These are phyloP conservation scores for Clonostachys solani DNA, from an alignment of 2,329 filamentous ascomycete genomes.

Conservation along the genomic window DNA sequence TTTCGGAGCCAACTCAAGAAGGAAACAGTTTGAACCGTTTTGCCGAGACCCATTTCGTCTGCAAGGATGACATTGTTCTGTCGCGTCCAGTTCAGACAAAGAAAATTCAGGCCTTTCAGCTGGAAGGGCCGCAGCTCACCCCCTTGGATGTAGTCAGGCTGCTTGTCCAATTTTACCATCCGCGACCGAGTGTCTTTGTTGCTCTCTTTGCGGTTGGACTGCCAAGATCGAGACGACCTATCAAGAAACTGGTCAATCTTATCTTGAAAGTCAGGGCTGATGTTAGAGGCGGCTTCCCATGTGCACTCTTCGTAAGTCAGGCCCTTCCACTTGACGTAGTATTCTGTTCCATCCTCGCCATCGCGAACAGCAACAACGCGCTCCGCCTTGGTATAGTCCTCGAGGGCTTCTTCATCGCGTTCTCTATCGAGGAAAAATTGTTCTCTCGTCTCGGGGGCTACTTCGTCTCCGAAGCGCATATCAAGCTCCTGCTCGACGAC, in stretches of 20 bases:
- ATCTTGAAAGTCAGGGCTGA: constrained; percentile 75
- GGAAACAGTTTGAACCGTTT: constrained; percentile 95
- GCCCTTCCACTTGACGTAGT: constrained; percentile 96
- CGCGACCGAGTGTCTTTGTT: constrained; percentile 70
- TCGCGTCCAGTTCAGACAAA: constrained; percentile 93
- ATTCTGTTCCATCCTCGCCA: constrained; percentile 78
- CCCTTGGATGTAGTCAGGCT: constrained; percentile 79
- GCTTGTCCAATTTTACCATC: constrained; percentile 71
- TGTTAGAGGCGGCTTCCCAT: constrained; percentile 77
- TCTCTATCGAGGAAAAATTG: constrained; percentile 96
- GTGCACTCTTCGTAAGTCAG: constrained; percentile 92
- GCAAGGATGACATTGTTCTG: constrained; percentile 95
- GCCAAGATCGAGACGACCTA: constrained; percentile 74
- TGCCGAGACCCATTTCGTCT: constrained; percentile 97
- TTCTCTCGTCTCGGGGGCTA: constrained; percentile 81
- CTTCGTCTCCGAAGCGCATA: constrained; percentile 70
- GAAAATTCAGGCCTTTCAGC: constrained; percentile 88
- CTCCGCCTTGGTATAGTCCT: constrained; percentile 89
- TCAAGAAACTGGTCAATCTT: constrained; percentile 92
- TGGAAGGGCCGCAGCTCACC: constrained; percentile 92
- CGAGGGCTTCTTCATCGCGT: constrained; percentile 79
- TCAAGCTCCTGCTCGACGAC: constrained; percentile 75
- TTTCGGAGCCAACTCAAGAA: constrained; percentile 98
- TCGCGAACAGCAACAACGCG: constrained; percentile 82
- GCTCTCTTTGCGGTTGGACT: constrained; percentile 73